Base-by-base conservation (phyloP, 306 rosid genomes). In the Sindora glabra region DNA sequence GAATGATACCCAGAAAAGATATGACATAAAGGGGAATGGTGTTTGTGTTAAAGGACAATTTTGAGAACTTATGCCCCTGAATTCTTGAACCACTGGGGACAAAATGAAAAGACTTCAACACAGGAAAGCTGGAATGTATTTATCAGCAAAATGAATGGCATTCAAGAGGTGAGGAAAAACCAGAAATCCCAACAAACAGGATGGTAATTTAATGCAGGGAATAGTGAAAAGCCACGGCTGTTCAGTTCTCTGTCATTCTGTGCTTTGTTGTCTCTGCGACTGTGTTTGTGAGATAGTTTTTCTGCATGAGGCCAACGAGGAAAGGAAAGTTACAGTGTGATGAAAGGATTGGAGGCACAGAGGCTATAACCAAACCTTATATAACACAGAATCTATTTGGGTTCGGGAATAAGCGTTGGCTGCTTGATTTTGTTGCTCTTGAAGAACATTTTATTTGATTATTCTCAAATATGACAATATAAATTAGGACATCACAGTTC, bases 361-460 rank as follows among this genome's bases (percentile, higher is more conserved):
- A n/a, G n/a, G n/a, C n/a, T n/a, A n/a, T n/a, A n/a, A 13, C 22
- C 30, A 23, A 12, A 59, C 75, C 69, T 23, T 46, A 46, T 24
- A 29, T 48, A 56, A 54, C 36, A 42, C 55, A 29, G 46, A 53
- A 66, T n/a, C 36, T 51, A 63, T 38, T 25, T 24, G 30, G 59
- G 74, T 40, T 44, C 53, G 69, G 56, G 59, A 42, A 38, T 18
- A 62, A 65, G 83, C 79, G 91, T 85, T 87, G 91, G 91, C 91
- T 78, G 83, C 78, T 48, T 51, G 21, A n/a, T n/a, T n/a, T n/a
- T n/a, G n/a, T n/a, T n/a, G n/a, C n/a, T n/a, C n/a, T n/a, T n/a
- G n/a, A n/a, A n/a, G n/a, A n/a, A n/a, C n/a, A n/a, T n/a, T n/a
- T n/a, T n/a, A n/a, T n/a, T n/a, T n/a, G n/a, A n/a, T n/a, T n/a